A percentile compares a stretch with the other conserved stretches of the same genome.
Conservation (phyloP, 2,329 filamentous ascomycete species). For the Coniella lustricola region DNA sequence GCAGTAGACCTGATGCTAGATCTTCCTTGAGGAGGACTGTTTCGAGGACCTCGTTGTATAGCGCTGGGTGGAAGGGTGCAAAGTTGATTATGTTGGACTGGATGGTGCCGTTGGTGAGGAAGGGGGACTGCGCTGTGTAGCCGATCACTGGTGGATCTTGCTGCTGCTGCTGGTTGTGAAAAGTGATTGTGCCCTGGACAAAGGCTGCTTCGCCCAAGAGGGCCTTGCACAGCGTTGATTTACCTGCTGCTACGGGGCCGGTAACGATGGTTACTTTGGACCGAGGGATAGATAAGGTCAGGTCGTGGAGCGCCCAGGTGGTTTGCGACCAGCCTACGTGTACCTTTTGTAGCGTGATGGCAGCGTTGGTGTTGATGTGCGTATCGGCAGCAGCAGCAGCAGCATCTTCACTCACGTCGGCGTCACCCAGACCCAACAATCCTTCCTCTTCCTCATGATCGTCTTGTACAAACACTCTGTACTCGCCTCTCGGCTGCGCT, state of each 20-base stretch:
- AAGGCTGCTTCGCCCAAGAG: conserved; percentile 26
- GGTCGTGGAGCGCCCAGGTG: conserved; percentile 16
- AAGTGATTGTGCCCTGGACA: neutral
- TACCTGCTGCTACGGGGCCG: conserved; percentile 31
- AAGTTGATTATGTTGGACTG: conserved; percentile 32
- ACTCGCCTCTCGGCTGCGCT: conserved; percentile 7
- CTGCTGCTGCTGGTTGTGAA: neutral
- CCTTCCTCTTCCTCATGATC: neutral
- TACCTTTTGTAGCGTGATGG: conserved; percentile 11
- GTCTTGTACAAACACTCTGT: neutral
- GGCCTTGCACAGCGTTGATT: conserved; percentile 31
- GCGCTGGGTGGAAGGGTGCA: conserved; percentile 22
- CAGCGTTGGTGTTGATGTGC: neutral
- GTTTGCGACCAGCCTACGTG: conserved; percentile 22
- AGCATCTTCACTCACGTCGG: no score
- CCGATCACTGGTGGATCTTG: conserved; percentile 16
- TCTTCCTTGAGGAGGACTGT: conserved; percentile 28
- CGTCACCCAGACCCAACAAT: no score
- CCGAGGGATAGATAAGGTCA: conserved; percentile 18
- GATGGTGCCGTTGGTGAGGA: conserved; percentile 28
- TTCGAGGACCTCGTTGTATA: conserved; percentile 30
- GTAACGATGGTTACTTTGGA: conserved; percentile 27
- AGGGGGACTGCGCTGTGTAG: conserved; percentile 22
- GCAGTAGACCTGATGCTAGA: conserved; percentile 24
- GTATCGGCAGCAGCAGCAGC: no score